Base-by-base conservation (phyloP, 352 stramenopile genomes). In the Lagenidium giganteum region DNA sequence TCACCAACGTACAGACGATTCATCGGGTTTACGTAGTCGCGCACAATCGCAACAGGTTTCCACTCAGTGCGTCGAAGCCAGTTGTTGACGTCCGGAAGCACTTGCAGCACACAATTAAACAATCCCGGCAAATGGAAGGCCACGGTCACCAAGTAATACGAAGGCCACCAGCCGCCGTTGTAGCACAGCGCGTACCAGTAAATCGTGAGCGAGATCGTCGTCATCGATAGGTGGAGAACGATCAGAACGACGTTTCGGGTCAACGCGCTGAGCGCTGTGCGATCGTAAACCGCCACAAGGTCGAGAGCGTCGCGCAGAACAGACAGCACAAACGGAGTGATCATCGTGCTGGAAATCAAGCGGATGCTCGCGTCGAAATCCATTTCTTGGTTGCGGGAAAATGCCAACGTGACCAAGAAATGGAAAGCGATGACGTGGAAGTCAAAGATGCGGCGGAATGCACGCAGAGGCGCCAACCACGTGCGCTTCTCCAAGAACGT, bases 371-470 rank as follows among this genome's bases (percentile, higher is more conserved):
- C 95, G 0, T 80, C 57, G 36, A 86, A 70, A 34, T 82, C 83
- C 71, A 97, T 91, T 21, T 98, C 83, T 39, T 98, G 75, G 41
- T 97, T 86, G 25, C 70, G 68, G 5, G 71, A 74, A 45, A 99
- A 98, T 14, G 94, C 92, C 17, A 98, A 52, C 5, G 93, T 75
- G 7, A 75, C 84, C 17, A 98, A 67, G 12, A 98, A 77, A 51
- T 98, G 97, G 69, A 99, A 99, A 7, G 92, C 89, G 20, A 98
- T 70, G 39, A 98, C 87, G 62, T 99, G 95, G 72, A 97, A 99
- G 58, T 98, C 96, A 37, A 98, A 89, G 32, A 99, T 90, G 17
- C 96, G 87, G 43, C 83, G 86, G 52, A 99, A 93, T 5, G 94
- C 93, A 28, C 97, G 88, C 26, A 98, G 71, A 13, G 93, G 92